Percentiles rank a stretch among this genome's conserved stretches.
phyloP scores from a whole-genome alignment of 2,329 filamentous ascomycete genomes.

The Fusarium protoensiforme region DNA sequence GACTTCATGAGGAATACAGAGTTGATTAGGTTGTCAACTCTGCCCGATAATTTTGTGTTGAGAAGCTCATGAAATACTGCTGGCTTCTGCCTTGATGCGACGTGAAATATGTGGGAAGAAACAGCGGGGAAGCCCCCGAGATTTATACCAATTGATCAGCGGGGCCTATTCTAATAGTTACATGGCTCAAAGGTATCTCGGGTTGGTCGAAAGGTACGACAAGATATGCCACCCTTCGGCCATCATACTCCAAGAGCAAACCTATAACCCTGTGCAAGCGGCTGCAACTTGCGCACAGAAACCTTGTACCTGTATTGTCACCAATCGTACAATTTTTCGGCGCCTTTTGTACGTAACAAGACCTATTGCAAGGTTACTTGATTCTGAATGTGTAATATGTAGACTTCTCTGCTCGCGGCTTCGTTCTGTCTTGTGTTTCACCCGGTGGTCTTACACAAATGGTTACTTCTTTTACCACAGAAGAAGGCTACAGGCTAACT shows the following conservation, averaged over 20 bases:
- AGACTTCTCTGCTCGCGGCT: neutral
- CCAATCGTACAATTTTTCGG: neutral
- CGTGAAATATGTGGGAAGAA: neutral
- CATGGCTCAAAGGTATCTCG: neutral
- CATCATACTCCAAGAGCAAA: neutral
- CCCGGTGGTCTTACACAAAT: neutral
- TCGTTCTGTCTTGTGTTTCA: neutral
- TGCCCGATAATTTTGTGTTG: neutral
- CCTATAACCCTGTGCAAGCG: neutral
- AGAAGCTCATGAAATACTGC: neutral
- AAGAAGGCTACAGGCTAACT: neutral
- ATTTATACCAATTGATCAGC: neutral
- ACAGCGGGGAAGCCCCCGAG: no score
- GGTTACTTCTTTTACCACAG: no score
- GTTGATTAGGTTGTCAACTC: neutral
- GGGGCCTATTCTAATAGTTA: neutral
- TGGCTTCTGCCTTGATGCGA: neutral
- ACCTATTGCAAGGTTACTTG: neutral
- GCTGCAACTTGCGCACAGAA: neutral
- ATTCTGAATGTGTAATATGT: neutral
- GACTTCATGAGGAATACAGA: neutral
- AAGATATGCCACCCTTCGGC: neutral
- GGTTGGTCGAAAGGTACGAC: neutral
- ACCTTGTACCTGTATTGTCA: neutral
- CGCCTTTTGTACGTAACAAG: neutral